Evolutionary conservation across 257 asterid genomes (phyloP), one percentile per base, ranked within the genome.

Genomic region (Gentiana straminea): DNA sequence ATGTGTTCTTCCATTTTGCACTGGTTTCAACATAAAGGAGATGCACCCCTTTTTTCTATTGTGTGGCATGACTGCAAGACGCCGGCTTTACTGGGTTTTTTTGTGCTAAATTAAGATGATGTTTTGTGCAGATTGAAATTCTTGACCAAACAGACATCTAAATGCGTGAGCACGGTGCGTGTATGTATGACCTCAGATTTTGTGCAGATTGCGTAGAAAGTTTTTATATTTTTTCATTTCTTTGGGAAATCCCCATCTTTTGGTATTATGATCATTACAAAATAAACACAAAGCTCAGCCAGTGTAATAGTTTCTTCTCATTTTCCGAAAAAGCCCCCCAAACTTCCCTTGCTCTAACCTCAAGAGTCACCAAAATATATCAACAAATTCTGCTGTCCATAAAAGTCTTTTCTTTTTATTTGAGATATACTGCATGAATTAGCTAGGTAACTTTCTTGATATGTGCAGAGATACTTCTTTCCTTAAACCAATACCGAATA

Each of bases 401-500:
- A 15, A 15, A 15, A 24, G 24, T 15, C 24, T 15, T 15, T 15
- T 15, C 24, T 15, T 15, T 15, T 15, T 15, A 15, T 15, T 12
- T 11, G n/a, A 15, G 46, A 41, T 3, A 41, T 41, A 41, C 46
- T 41, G 9, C 46, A 41, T 41, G 5, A 41, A 7, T 41, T 47
- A 54, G 53, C 41, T 46, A 13, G 36, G n/a, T 10, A 43, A 4
- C 48, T 59, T 47, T 48, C 69, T 58, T 47, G 62, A 48, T 37
- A 64, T 33, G 43, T 53, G 44, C 50, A 38, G 6, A 52, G 43
- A 60, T 60, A 61, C 48, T 59, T 60, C 66, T 84, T 15, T 69
- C 77, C 64, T 33, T 9, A 33, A 79, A 51, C 84, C 83, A 78
- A 35, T 73, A 4, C 34, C 44, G 67, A 43, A 68, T 62, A 15